Base-by-base conservation (phyloP, 2,329 filamentous ascomycete genomes). In the Alternaria sp. region DNA sequence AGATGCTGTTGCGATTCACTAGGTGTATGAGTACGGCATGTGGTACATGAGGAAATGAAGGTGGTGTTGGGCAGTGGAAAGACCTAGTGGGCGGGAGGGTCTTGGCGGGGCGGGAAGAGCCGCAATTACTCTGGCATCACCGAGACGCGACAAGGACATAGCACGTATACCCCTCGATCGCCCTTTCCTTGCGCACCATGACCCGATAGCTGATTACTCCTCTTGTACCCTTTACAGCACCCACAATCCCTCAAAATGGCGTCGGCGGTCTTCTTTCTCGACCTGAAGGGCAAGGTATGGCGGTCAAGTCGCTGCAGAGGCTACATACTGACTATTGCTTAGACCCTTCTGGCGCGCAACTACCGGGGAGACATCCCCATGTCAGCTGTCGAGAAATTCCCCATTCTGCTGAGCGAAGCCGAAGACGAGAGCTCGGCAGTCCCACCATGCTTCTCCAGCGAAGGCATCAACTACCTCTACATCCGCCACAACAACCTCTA, bases 401-500 rank as follows among this genome's bases (percentile, higher is more conserved):
- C 95, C 43, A 84, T 97, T 72, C 90, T 99, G 61, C 89, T 99
- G 55, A 96, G 92, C 81, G 95, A 99, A 83, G 95, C 95, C 72
- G 95, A 99, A 89, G 95, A 99, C 88, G 95, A 99, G 81, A 97
- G 93, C 71, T 98, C 94, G 47, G 94, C 94, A 64, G 95, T 98
- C 3, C 93, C 95, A 56, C 95, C 95, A 66, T 99, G 95, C 82
- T 98, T 99, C 85, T 97, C 94, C 42, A 91, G 96, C 80, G 95
- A 99, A 82, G 95, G 95, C 79, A 97, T 99, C 84, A 99, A 99
- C 81, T 99, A 98, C 81, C 92, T 99, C 76, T 99, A 99, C 83
- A 99, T 99, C 81, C 90, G 94, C 76, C 95, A 99, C 82, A 98
- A 96, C 83, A 99, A 99, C 82, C 91, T 99, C 71, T 99, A 97